Evolutionary conservation across 2,329 filamentous ascomycete species (phyloP).

Genomic region (Biscogniauxia mediterranea): DNA sequence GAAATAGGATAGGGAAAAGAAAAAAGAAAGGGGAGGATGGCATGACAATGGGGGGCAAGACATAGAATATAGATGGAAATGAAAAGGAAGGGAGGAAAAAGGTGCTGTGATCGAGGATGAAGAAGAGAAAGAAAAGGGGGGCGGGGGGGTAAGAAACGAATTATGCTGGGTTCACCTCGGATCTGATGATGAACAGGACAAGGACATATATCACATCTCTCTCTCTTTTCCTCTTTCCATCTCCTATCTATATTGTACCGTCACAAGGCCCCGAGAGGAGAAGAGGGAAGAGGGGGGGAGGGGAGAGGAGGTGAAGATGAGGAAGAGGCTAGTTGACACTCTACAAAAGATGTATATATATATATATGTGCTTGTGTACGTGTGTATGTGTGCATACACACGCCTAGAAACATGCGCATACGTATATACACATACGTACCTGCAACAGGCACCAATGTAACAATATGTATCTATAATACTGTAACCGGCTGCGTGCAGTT

Average conservation of each 20-base stretch:
- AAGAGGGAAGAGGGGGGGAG: no score
- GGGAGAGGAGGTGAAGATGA: not conserved
- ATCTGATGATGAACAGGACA: not conserved
- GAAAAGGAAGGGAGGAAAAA: no score
- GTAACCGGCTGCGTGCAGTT: not conserved
- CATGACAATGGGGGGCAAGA: no score
- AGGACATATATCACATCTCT: not conserved
- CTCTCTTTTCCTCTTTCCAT: not conserved
- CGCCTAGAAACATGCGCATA: no score
- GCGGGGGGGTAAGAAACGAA: not conserved
- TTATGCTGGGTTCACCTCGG: not conserved
- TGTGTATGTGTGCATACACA: no score
- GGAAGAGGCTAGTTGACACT: not conserved
- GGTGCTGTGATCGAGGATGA: no score
- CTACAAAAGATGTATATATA: conserved; percentile 6
- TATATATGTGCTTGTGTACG: no score
- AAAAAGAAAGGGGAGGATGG: no score
- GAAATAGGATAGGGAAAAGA: no score
- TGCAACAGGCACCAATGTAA: conserved; percentile 13
- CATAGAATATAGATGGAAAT: no score
- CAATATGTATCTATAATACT: conserved; percentile 10
- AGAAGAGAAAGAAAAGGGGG: not conserved
- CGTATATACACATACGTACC: not conserved
- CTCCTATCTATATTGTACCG: not conserved
- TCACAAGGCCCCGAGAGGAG: not conserved